Evolutionary conservation across 139 green algal species (phyloP).

Genomic region (Picochlorum sp.): DNA sequence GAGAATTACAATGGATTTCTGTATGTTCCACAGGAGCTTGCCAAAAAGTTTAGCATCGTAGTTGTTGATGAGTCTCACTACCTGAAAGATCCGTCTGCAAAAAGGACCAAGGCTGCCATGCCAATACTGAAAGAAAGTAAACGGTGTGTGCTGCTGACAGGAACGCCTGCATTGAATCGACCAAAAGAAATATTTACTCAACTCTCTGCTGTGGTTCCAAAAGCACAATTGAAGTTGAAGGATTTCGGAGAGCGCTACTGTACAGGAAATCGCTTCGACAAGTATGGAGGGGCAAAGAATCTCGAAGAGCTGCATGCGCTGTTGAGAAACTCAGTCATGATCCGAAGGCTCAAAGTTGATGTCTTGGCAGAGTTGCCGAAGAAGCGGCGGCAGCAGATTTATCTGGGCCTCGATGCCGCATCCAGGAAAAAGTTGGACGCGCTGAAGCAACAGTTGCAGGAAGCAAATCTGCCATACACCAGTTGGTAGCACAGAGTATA

Average conservation of each 20-base stretch:
- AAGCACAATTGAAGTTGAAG: conserved; percentile 44
- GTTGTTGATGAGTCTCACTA: conserved; percentile 54
- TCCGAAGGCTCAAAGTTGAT: conserved; percentile 82
- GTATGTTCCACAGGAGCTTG: conserved; percentile 17
- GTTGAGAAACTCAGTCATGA: conserved; percentile 71
- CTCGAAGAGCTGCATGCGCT: conserved; percentile 73
- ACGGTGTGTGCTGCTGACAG: conserved; percentile 61
- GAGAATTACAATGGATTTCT: background rate
- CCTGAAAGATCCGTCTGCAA: conserved; percentile 54
- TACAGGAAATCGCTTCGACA: conserved; percentile 25
- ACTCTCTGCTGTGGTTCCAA: conserved; percentile 57
- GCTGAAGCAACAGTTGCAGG: conserved; percentile 21
- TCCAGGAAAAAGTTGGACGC: conserved; percentile 27
- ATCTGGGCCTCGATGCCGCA: conserved; percentile 24
- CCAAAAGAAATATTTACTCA: conserved; percentile 62
- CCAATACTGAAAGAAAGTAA: conserved; percentile 48
- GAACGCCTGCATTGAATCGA: conserved; percentile 63
- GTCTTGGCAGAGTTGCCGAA: conserved; percentile 84
- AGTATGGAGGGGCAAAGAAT: conserved; percentile 53
- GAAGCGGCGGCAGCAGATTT: conserved; percentile 79
- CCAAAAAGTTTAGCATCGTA: conserved; percentile 16
- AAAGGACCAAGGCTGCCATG: conserved; percentile 53
- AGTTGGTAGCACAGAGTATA: conserved; percentile 4
- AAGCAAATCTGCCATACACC: conserved; percentile 14
- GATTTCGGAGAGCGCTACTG: conserved; percentile 79